Percentiles rank a stretch among this genome's conserved stretches.
Conservation (phyloP, 1,284 basidiomycete genomes). For the Cerioporus squamosus region DNA sequence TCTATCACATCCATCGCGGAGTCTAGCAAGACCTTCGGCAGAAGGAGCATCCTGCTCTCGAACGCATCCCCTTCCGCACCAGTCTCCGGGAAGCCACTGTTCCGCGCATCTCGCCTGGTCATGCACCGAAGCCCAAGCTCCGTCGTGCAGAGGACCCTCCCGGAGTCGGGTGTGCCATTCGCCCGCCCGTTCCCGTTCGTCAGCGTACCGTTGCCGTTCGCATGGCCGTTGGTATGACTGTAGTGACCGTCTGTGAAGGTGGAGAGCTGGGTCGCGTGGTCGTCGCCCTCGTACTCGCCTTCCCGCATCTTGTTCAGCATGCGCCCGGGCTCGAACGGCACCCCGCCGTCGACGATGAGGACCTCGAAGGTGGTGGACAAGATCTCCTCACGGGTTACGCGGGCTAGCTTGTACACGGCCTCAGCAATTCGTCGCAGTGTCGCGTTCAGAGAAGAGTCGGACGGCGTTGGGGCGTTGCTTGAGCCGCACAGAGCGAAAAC, state of each 20-base stretch:
- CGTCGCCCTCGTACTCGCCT: slow-evolving; percentile 44
- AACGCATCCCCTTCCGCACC: slow-evolving; percentile 43
- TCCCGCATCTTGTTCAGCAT: slow-evolving; percentile 75
- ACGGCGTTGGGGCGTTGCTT: slow-evolving; percentile 37
- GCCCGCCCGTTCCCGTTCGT: slow-evolving; percentile 8
- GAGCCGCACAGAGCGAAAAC: slow-evolving; percentile 67
- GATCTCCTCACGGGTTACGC: slow-evolving; percentile 68
- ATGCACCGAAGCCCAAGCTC: slow-evolving; percentile 70
- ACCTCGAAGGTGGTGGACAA: slow-evolving; percentile 76
- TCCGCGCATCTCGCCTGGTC: slow-evolving; percentile 46
- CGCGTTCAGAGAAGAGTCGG: slow-evolving; percentile 47
- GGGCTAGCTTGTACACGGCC: slow-evolving; percentile 61
- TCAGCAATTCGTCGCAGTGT: slow-evolving; percentile 67
- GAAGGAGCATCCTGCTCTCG: slow-evolving; percentile 63
- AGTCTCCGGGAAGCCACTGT: slow-evolving; percentile 26
- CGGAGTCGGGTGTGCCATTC: slow-evolving; percentile 15
- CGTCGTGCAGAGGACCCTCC: slow-evolving; percentile 63
- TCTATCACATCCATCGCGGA: slow-evolving; percentile 58
- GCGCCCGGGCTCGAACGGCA: slow-evolving; percentile 49
- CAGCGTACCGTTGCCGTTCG: slow-evolving; percentile 7
- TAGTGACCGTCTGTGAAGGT: slow-evolving; percentile 4
- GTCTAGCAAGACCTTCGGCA: slow-evolving; percentile 75
- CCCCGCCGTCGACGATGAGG: slow-evolving; percentile 56
- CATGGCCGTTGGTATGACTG: slow-evolving; percentile 10
- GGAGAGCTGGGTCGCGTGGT: slow-evolving; percentile 7